These are phyloP conservation scores for Gautieria morchelliformis DNA, from an alignment of 768 basidiomycete species.

Conservation along the genomic window DNA sequence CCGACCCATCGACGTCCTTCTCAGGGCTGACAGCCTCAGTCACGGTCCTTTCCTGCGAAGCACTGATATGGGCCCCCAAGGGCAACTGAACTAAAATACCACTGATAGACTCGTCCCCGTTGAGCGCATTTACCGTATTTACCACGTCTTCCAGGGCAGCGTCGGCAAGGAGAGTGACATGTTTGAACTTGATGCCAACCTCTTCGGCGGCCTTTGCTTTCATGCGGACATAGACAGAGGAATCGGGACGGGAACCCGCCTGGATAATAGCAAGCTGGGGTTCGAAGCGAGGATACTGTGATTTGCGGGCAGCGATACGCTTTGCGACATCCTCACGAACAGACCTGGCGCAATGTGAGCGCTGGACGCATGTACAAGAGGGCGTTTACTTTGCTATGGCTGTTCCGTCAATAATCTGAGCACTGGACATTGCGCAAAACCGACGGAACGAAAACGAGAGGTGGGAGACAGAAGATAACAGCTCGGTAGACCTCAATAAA, in stretches of 20 bases:
- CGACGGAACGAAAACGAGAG: background rate
- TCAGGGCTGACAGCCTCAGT: slow-evolving; percentile 91
- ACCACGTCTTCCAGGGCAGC: slow-evolving; percentile 70
- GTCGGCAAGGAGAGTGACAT: slow-evolving; percentile 62
- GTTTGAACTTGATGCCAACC: slow-evolving; percentile 80
- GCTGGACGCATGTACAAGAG: slow-evolving; percentile 1
- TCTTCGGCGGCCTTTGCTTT: slow-evolving; percentile 93
- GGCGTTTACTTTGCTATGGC: slow-evolving; percentile 64
- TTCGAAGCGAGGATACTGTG: slow-evolving; percentile 76
- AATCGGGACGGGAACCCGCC: slow-evolving; percentile 88
- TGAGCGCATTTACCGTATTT: slow-evolving; percentile 68
- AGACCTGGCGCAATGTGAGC: slow-evolving; percentile 38
- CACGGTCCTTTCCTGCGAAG: slow-evolving; percentile 79
- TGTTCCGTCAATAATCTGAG: slow-evolving; percentile 73
- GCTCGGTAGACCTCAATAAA: background rate
- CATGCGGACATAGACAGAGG: slow-evolving; percentile 91
- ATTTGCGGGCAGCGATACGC: slow-evolving; percentile 54
- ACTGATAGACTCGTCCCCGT: slow-evolving; percentile 69
- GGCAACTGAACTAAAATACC: slow-evolving; percentile 96
- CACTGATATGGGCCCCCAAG: slow-evolving; percentile 69
- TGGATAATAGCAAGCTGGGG: slow-evolving; percentile 90
- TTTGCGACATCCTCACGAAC: slow-evolving; percentile 70
- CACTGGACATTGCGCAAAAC: slow-evolving; percentile 21
- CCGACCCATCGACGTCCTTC: slow-evolving; percentile 95
- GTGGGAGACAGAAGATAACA: background rate